Base-by-base conservation (phyloP, 306 rosid genomes). In the Casuarina glauca region DNA sequence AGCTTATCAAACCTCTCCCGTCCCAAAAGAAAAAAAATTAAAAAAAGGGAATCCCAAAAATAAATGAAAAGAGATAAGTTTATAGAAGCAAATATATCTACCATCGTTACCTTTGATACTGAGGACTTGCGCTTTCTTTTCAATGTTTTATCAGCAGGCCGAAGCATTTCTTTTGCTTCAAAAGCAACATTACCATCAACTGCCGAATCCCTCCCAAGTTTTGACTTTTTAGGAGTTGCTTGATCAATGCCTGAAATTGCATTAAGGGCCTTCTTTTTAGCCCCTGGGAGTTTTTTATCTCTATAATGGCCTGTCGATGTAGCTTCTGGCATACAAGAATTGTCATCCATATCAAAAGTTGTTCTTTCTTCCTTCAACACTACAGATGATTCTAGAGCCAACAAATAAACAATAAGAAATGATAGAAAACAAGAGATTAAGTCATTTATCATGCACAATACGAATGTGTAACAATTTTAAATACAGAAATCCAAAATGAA, bases 341-440 rank as follows among this genome's bases (percentile, higher is more conserved):
- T 87, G 35, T 87, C 87, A 80, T 92, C 93, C 74, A 78, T 66
- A 78, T 81, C 93, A 76, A 77, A 70, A 62, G 74, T 55, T 66
- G 66, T 75, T 82, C 72, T 85, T 66, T 89, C 93, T 73, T 89
- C 93, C 85, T 87, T 90, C 86, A 90, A 81, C 87, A 80, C 92
- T 76, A 84, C 83, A 58, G 92, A 83, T 74, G 95, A 86, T 75
- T 93, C 97, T 95, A 71, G 45, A 78, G 63, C 63, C 73, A 78
- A 78, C 51, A 80, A 53, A 54, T 2, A 6, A 20, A 13, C 6
- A 70, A 39, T 4, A 62, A 62, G 41, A 45, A 80, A 69, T 63
- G 58, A 76, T 39, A 44, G 71, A 68, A 63, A 60, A 36, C 67
- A 71, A 73, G 32, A 80, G 32, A 70, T 38, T n/a, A 46, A 48